These are phyloP conservation scores for Phytopythium vexans DNA, from an alignment of 352 stramenopile genomes.

Conservation along the genomic window DNA sequence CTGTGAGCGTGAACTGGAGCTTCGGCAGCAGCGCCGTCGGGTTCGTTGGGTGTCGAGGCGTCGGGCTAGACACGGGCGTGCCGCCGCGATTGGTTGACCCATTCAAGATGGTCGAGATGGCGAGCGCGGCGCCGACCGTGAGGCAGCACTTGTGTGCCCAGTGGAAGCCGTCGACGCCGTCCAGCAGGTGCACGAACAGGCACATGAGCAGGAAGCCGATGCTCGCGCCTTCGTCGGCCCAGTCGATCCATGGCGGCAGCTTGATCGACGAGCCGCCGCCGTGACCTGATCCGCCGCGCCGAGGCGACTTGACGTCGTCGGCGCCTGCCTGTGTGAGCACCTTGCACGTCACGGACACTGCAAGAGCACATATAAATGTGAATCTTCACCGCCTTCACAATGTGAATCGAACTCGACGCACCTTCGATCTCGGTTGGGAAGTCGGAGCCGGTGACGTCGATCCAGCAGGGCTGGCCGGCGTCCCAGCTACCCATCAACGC, in stretches of 20 bases:
- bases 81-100: slow-evolving; percentile 32
- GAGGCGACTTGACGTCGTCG: slow-evolving; percentile 19
- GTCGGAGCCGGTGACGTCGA: slow-evolving; percentile 65
- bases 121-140: slow-evolving; percentile 70
- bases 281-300: slow-evolving; percentile 7
- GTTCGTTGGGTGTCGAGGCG: slow-evolving; percentile 40
- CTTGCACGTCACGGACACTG: slow-evolving; percentile 75
- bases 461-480: slow-evolving; percentile 68
- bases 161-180: slow-evolving; percentile 81
- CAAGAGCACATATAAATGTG: not conserved
- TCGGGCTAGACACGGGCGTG: slow-evolving; percentile 20
- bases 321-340: slow-evolving; percentile 43
- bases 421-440: slow-evolving; percentile 71
- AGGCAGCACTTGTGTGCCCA: slow-evolving; percentile 86
- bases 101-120: slow-evolving; percentile 81
- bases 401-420: slow-evolving; percentile 2
- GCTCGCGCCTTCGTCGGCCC: slow-evolving; percentile 73
- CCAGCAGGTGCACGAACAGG: slow-evolving; percentile 79
- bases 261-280: not conserved
- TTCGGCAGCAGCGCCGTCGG: slow-evolving; percentile 60
- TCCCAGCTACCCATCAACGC: slow-evolving; percentile 86
- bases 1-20: slow-evolving; percentile 75
- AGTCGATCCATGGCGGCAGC: slow-evolving; percentile 70
- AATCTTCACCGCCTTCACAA: not conserved
- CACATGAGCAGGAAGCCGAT: slow-evolving; percentile 83